Evolutionary conservation across 148 eudicot genomes (phyloP).

Genomic region (Rhododendron mucronatum): DNA sequence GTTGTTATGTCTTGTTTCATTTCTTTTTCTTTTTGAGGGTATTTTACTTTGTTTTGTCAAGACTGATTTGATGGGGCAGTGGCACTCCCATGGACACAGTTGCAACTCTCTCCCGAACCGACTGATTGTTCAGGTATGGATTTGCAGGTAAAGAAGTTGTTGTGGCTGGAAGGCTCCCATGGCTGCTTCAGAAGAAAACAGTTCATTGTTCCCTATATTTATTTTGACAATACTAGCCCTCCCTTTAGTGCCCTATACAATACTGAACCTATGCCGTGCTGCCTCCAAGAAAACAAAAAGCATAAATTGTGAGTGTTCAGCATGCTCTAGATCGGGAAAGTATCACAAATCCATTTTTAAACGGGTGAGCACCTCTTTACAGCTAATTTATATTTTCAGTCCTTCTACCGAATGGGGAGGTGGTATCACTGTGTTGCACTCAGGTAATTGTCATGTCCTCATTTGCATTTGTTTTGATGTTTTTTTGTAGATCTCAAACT

Average conservation of each 20-base stretch:
- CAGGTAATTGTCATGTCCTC: background rate
- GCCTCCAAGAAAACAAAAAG: constrained; percentile 63
- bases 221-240: constrained; percentile 80
- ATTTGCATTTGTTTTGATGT: background rate
- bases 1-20: background rate
- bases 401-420: background rate
- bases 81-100: background rate
- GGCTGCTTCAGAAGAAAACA: constrained; percentile 89
- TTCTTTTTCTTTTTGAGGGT: background rate
- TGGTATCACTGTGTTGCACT: background rate
- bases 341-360: constrained; percentile 68
- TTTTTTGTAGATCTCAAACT: constrained; percentile 57
- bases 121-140: background rate
- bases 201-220: constrained; percentile 83
- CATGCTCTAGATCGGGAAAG: constrained; percentile 78
- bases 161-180: constrained; percentile 29
- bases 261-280: constrained; percentile 65
- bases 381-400: background rate
- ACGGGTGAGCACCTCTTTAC: constrained; percentile 41
- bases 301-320: constrained; percentile 74
- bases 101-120: background rate
- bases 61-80: background rate
- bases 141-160: constrained; percentile 27
- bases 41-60: background rate
- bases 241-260: constrained; percentile 90